Evolutionary conservation across 371 early-diverging fungal species (phyloP).

Genomic region (Mucor ambiguus): DNA sequence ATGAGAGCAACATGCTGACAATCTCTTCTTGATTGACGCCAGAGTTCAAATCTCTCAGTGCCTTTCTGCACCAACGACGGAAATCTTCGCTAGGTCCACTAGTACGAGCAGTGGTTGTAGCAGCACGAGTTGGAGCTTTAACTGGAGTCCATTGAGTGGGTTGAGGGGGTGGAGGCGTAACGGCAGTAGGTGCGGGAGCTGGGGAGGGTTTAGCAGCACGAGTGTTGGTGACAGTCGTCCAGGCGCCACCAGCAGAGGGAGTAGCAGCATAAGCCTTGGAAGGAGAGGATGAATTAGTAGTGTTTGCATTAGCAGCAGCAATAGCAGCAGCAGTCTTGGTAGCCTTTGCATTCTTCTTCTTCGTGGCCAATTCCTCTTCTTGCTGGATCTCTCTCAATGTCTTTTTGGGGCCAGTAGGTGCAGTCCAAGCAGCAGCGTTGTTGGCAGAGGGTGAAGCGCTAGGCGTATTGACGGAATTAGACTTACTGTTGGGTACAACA

Average conservation of each 20-base stretch:
- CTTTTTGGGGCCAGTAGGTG: constrained; percentile 62
- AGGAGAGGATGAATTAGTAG: constrained; percentile 10
- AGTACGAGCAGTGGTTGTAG: constrained; percentile 21
- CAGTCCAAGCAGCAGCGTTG: constrained; percentile 38
- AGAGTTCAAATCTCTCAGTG: constrained; percentile 64
- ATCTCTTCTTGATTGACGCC: constrained; percentile 79
- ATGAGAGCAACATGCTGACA: constrained; percentile 75
- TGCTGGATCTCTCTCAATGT: constrained; percentile 77
- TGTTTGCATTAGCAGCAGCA: constrained; percentile 32
- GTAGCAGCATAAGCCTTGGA: constrained; percentile 27
- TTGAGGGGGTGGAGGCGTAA: constrained; percentile 22
- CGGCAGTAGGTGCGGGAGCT: constrained; percentile 14
- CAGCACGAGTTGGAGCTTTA: constrained; percentile 19
- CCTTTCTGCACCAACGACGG: constrained; percentile 73
- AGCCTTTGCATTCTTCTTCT: constrained; percentile 47
- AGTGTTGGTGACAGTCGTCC: constrained; percentile 52
- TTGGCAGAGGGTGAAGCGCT: constrained; percentile 27
- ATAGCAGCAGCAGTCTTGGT: constrained; percentile 28
- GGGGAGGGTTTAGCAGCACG: constrained; percentile 35
- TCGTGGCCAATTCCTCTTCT: constrained; percentile 70
- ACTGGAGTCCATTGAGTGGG: constrained; percentile 40
- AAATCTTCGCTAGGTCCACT: constrained; percentile 72
- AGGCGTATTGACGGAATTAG: background rate
- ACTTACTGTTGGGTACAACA: constrained; percentile 32
- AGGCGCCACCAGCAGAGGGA: constrained; percentile 19